Evolutionary conservation across 225 moss, liverwort and hornwort genomes (phyloP), one percentile per base, ranked within the genome.

Genomic region (Lunularia cruciata): DNA sequence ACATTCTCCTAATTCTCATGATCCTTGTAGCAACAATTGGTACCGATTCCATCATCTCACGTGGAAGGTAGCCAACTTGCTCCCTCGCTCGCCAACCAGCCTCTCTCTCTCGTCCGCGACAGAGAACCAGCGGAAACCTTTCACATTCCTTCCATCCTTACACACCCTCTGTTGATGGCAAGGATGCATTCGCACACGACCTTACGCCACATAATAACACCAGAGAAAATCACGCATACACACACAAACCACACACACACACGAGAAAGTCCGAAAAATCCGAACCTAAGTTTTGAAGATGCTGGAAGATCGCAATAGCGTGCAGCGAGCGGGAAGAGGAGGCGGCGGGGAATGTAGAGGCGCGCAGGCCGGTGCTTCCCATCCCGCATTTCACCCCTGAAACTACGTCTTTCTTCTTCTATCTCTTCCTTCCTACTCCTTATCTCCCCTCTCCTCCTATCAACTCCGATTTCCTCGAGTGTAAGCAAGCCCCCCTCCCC

Each of bases 281-380:
- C 73, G 61, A 66, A 88, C 92, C 89, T 88, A 81, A 78, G 85
- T 90, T 88, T 72, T 86, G 92, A 74, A 90, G 86, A 77, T 92
- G 89, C 79, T 95, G 86, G 72, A 95, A 95, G 60, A 92, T 86
- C 45, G 84, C 89, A 70, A 89, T 87, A 54, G 89, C 95, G 65
- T 75, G 89, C 57, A 92, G 80, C 70, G 72, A 74, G 77, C 80
- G 88, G 60, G 93, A 84, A 77, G 76, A 75, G 69, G 85, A 72
- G 78, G 78, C 73, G 69, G 84, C 67, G 78, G 77, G 81, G 68
- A 83, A 77, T 66, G 85, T 81, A 88, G 83, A 79, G 47, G 80
- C 85, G 77, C 85, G 79, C 56, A 72, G 71, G 75, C 58, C 68
- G 82, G 75, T 77, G 78, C 75, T 78, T 82, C 78, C 82, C 82